Evolutionary conservation across 1,284 basidiomycete species (phyloP), one percentile per base, ranked within the genome.

Genomic region (Amylostereum areolatum): DNA sequence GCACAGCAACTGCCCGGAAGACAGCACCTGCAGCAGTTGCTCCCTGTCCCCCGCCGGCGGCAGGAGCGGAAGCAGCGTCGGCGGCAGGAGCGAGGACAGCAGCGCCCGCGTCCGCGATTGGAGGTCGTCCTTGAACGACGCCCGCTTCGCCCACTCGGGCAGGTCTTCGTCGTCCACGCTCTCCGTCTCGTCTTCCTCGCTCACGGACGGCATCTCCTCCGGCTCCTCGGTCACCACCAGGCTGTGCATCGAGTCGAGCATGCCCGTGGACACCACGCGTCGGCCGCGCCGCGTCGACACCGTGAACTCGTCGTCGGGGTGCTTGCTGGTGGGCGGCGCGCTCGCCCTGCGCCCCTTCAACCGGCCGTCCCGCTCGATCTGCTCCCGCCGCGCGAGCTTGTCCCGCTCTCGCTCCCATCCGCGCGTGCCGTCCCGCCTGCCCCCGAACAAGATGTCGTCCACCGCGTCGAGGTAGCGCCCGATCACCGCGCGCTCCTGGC

Each of bases 1-100:
- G 56, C 91, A 94, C 3, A 93, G 75, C 12, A 92, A 66, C 57
- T 91, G 85, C 0, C 92, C 92, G 1, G 88, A 89, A 0, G 85
- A 77, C 0, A 91, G 70, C 44, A 74, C 69, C n/a, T 69, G 61
- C 6, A 89, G 67, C 51, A 91, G 74, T 1, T 61, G 62, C 2
- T 55, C 57, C 36, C 70, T 70, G 35, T 72, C 65, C 4, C 64
- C 56, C 27, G 63, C 46, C 0, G 68, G 55, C 0, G 74, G 71
- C 3, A 85, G 66, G 11, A 72, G 62, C 0, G 66, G 56, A 5
- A 74, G 69, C 27, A 83, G 71, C 33, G 71, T 55, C 3, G 60
- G 35, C 2, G 74, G 73, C 4, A 77, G 62, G 18, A 77, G 61
- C 0, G 73, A 62, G 0, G 70, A 62, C 6, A 92, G 61, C 28